Conservation (phyloP, 495 filamentous ascomycete species). For the Penicillium flavigenum region DNA sequence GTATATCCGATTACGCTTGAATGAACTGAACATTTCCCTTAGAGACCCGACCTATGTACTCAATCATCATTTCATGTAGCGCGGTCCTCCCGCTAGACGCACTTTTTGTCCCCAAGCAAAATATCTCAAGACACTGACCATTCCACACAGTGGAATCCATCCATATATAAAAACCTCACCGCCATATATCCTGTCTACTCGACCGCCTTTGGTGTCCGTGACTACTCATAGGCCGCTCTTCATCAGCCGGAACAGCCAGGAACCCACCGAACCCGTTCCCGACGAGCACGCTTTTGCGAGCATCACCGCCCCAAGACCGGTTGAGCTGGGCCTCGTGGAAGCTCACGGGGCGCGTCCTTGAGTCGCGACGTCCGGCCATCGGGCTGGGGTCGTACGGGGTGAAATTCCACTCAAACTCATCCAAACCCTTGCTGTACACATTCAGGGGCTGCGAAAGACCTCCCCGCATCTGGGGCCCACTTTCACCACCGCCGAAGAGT, state of each 20-base stretch:
- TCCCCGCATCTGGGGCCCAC: conserved; percentile 35
- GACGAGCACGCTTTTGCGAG: conserved; percentile 61
- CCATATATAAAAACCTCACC: conserved; percentile 23
- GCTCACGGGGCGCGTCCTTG: conserved; percentile 54
- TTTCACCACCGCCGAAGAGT: conserved; percentile 34
- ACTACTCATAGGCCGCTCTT: conserved; percentile 41
- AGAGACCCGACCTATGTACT: conserved; percentile 3
- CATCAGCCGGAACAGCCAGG: conserved; percentile 69
- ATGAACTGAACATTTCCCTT: conserved; percentile 3
- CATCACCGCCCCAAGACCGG: conserved; percentile 60
- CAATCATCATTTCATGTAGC: conserved; percentile 12
- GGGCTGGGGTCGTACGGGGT: conserved; percentile 54
- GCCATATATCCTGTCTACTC: conserved; percentile 46
- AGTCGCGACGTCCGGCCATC: conserved; percentile 30
- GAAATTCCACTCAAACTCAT: conserved; percentile 85
- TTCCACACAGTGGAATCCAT: not conserved
- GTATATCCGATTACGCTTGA: conserved; percentile 1
- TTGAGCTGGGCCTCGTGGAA: conserved; percentile 54
- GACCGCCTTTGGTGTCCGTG: conserved; percentile 34
- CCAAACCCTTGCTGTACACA: conserved; percentile 82
- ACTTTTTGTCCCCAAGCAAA: not conserved
- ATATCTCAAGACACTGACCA: not conserved
- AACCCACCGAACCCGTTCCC: conserved; percentile 82
- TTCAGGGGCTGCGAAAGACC: conserved; percentile 65
- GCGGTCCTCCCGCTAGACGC: not conserved